Evolutionary conservation across 2,329 filamentous ascomycete species (phyloP).

Genomic region (Pestalotiopsis sp.): DNA sequence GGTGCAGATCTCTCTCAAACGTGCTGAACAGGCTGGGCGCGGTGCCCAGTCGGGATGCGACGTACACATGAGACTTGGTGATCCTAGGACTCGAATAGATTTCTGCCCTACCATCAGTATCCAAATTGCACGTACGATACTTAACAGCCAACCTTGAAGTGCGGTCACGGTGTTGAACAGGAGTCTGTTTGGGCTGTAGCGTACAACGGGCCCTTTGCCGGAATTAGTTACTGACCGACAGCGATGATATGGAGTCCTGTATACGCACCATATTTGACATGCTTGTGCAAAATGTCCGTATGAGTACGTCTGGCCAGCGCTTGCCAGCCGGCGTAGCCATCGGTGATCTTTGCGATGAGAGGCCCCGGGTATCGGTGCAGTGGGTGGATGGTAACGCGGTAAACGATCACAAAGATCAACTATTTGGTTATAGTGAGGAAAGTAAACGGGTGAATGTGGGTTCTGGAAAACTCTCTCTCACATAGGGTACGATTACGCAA

Average conservation of each 20-base stretch:
- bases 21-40: conserved; percentile 15
- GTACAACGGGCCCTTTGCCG: conserved; percentile 15
- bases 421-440: background rate
- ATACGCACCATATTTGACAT: conserved; percentile 6
- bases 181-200: conserved; percentile 19
- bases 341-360: background rate
- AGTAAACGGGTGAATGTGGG: background rate
- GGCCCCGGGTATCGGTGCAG: conserved; percentile 5
- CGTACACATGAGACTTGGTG: conserved; percentile 19
- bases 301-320: background rate
- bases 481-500: background rate
- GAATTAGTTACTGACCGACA: background rate
- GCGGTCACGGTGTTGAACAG: conserved; percentile 20
- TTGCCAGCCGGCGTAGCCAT: background rate
- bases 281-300: background rate
- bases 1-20: conserved; percentile 7
- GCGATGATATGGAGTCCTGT: background rate
- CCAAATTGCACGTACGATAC: background rate
- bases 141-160: conserved; percentile 3
- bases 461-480: background rate
- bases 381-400: background rate
- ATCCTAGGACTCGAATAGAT: conserved; percentile 20
- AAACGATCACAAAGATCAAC: background rate
- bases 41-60: conserved; percentile 13
- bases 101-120: conserved; percentile 12